phyloP scores from a whole-genome alignment of 805 yeast species.

The Nakazawaea populi region DNA sequence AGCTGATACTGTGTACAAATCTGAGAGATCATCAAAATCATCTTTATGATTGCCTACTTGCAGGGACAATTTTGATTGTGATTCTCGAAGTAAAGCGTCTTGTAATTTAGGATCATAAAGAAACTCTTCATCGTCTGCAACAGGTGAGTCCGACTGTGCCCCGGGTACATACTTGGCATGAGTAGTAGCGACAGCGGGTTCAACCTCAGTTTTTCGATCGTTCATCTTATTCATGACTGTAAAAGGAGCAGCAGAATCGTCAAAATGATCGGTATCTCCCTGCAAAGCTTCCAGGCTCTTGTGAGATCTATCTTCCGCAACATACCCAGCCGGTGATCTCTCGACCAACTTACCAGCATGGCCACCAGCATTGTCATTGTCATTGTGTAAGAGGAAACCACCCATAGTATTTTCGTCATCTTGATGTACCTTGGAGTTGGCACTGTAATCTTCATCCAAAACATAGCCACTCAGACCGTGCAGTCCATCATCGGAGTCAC shows the following conservation, averaged over 20 bases:
- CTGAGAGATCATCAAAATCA: slow-evolving; percentile 3
- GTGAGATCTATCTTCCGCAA: slow-evolving; percentile 3
- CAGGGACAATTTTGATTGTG: not conserved
- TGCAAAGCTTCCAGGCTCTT: not conserved
- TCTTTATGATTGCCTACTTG: not conserved
- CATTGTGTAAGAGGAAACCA: too few relatives aligned
- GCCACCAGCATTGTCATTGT: not conserved
- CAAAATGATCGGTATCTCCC: too few relatives aligned
- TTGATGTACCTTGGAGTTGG: not conserved
- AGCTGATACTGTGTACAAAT: slow-evolving; percentile 5
- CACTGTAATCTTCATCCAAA: not conserved
- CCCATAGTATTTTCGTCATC: too few relatives aligned
- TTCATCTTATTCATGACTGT: too few relatives aligned
- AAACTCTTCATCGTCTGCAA: not conserved
- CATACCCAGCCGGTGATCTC: not conserved
- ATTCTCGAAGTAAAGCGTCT: not conserved
- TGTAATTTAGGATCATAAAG: slow-evolving; percentile 5
- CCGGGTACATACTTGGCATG: not conserved
- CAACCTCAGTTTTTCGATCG: too few relatives aligned
- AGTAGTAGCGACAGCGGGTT: not conserved
- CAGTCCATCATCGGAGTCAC: not conserved
- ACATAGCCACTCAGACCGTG: not conserved
- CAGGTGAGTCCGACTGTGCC: too few relatives aligned
- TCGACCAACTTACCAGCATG: not conserved
- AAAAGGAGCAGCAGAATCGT: too few relatives aligned